A percentile compares a stretch with the other conserved stretches of the same genome.
Conservation (phyloP, 2,329 filamentous ascomycete species). For the Verticillium isaacii region DNA sequence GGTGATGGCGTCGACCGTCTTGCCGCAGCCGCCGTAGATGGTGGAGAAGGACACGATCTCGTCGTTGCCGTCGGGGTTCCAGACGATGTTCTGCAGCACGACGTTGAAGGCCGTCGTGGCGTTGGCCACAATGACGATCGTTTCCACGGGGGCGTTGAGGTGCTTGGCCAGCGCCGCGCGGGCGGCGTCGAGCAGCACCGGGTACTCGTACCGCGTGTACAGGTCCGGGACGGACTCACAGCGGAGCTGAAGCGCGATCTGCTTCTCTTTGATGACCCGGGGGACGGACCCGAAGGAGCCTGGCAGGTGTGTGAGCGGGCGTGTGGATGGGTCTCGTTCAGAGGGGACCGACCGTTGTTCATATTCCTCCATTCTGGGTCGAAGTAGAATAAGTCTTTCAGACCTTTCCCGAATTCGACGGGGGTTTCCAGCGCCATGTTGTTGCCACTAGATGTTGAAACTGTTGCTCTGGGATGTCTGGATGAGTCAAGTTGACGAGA, state of each 20-base stretch:
- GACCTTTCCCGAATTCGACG: not conserved
- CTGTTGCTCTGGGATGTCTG: no score
- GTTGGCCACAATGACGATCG: conserved; percentile 75
- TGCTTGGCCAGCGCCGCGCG: conserved; percentile 60
- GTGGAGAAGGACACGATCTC: conserved; percentile 75
- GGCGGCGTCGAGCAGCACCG: conserved; percentile 56
- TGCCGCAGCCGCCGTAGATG: conserved; percentile 74
- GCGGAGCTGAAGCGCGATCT: conserved; percentile 62
- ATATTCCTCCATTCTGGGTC: conserved; percentile 63
- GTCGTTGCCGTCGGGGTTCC: conserved; percentile 65
- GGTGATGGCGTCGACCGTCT: conserved; percentile 64
- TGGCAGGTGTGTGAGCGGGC: conserved; percentile 18
- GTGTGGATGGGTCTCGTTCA: conserved; percentile 6
- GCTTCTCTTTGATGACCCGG: conserved; percentile 49
- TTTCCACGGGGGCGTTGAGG: conserved; percentile 60
- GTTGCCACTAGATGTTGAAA: not conserved
- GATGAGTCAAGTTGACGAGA: no score
- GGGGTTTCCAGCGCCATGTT: not conserved
- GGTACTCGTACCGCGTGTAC: conserved; percentile 69
- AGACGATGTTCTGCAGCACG: conserved; percentile 70
- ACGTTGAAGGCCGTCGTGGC: conserved; percentile 76
- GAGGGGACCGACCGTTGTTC: conserved; percentile 63
- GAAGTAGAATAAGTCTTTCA: conserved; percentile 50
- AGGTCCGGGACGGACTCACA: conserved; percentile 66
- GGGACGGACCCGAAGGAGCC: conserved; percentile 81